Base-by-base conservation (phyloP, 2,329 filamentous ascomycete species). In the Colletotrichum karsti region DNA sequence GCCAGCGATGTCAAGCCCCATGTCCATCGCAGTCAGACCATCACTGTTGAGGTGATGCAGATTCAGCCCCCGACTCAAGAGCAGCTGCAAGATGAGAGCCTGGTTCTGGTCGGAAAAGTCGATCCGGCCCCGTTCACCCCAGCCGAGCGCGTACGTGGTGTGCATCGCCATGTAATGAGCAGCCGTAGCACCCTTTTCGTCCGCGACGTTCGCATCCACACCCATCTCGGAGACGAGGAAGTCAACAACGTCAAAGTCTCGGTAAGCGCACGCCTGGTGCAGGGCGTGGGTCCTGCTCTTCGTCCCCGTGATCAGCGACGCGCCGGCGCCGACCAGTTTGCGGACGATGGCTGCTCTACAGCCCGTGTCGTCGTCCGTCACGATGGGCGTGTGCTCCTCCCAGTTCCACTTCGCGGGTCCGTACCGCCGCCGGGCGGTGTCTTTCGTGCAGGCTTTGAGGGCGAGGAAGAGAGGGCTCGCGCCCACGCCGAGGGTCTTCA, bases 321-420 rank as follows among this genome's bases (percentile, higher is more conserved):
- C 20, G 0, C 15, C 24, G 3, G 41, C 41, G 1, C 24, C 20
- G 9, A 44, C 8, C 18, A 44, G 41, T 20, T 20, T 44, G 41
- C 41, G 41, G 41, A 1, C 41, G 10, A 44, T 44, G 41, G 18
- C 18, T 20, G 24, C 12, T 6, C 41, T 18, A 20, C 41, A 44
- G 10, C 41, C 41, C 4, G 10, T 44, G 41, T 44, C 24, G 41
- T 44, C 41, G 22, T n/a, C 13, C 22, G 18, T 20, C 5, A 44
- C 18, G 18, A 44, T 44, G n/a, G 41, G n/a, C n/a, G n/a, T n/a
- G n/a, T n/a, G 41, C 0, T 44, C 18, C 22, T 7, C 0, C 12
- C 2, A 0, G 15, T 0, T 44, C 41, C 22, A 44, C 5, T 44
- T 44, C 0, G n/a, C n/a, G n/a, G n/a, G n/a, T n/a, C n/a, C n/a